Conservation (phyloP, 2,329 filamentous ascomycete genomes). For the Cordyceps cicadae region DNA sequence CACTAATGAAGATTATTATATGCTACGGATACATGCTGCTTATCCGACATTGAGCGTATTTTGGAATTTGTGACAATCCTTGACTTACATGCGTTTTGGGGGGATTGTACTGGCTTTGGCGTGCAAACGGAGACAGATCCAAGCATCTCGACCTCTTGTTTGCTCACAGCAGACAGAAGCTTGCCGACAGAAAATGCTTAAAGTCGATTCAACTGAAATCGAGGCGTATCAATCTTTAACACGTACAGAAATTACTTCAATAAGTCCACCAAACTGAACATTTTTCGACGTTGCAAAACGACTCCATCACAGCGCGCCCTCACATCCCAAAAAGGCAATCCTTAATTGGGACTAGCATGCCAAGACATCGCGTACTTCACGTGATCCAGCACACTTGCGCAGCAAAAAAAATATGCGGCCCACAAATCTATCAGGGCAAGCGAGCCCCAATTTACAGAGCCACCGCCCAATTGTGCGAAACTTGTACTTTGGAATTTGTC, state of each 20-base stretch:
- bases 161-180: neutral
- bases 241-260: too few species aligned
- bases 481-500: slow-evolving; percentile 17
- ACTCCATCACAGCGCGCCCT: neutral
- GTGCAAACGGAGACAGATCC: neutral
- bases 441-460: slow-evolving; percentile 35
- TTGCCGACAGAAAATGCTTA: too few species aligned
- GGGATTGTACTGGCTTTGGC: too few species aligned
- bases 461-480: slow-evolving; percentile 22
- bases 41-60: neutral
- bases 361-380: neutral
- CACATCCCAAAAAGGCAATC: neutral
- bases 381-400: neutral
- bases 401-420: slow-evolving; percentile 6
- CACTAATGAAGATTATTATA: too few species aligned
- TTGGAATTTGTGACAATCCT: neutral
- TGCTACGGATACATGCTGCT: neutral
- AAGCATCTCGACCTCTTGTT: neutral
- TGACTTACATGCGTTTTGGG: neutral
- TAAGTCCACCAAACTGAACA: too few species aligned
- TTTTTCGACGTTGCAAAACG: neutral
- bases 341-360: neutral
- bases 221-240: too few species aligned
- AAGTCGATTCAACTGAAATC: too few species aligned
- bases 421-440: slow-evolving; percentile 22